Conservation (phyloP, 352 stramenopile species). For the Globisporangium paddicum region DNA sequence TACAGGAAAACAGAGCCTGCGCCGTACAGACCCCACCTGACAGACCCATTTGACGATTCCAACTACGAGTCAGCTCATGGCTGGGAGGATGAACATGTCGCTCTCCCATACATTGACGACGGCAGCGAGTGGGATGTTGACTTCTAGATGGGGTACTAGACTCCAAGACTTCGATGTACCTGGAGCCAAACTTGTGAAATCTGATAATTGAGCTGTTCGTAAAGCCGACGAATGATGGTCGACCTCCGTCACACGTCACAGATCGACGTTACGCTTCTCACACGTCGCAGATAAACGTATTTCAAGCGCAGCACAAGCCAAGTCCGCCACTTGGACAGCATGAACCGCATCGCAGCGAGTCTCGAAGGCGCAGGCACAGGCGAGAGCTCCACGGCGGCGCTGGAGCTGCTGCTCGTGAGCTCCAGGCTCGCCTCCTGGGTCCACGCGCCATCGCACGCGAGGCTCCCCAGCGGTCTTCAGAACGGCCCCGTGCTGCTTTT, state of each 20-base stretch:
- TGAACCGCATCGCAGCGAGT: conserved; percentile 3
- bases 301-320: background rate
- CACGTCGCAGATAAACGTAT: conserved; percentile 7
- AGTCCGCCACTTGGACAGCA: background rate
- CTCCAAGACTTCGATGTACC: too few species aligned
- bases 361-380: background rate
- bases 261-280: background rate
- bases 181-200: too few species aligned
- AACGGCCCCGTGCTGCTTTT: conserved; percentile 29
- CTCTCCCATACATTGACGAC: conserved; percentile 46
- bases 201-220: too few species aligned
- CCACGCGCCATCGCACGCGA: conserved; percentile 16
- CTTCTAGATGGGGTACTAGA: conserved; percentile 41
- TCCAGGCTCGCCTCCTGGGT: conserved; percentile 21
- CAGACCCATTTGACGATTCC: conserved; percentile 86
- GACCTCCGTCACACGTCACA: background rate
- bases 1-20: conserved; percentile 83
- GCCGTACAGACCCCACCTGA: conserved; percentile 88
- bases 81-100: conserved; percentile 30
- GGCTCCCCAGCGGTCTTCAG: conserved; percentile 23
- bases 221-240: too few species aligned
- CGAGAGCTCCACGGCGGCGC: background rate
- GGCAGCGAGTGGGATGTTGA: conserved; percentile 76
- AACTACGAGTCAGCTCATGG: conserved; percentile 81
- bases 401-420: conserved; percentile 23